Evolutionary conservation across 2,329 filamentous ascomycete genomes (phyloP).

Genomic region (Elsinoe arachidis): DNA sequence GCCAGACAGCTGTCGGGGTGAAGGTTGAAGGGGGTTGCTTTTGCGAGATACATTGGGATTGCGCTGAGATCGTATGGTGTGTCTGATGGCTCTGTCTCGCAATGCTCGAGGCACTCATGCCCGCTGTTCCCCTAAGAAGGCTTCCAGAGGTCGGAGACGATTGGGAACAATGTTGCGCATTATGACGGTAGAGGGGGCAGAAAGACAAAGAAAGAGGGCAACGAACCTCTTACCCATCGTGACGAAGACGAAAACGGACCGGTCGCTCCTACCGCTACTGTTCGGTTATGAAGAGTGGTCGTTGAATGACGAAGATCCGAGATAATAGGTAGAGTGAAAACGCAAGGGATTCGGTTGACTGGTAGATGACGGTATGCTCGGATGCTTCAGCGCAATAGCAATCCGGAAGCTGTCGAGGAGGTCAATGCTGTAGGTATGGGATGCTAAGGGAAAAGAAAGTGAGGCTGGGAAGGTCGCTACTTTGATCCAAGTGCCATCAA

Average conservation of each 20-base stretch:
- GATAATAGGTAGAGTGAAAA: not conserved
- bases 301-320: constrained; percentile 2
- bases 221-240: constrained; percentile 13
- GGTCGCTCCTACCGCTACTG: not conserved
- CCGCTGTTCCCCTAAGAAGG: not conserved
- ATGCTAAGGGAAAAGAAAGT: not conserved
- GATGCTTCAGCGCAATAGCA: not conserved
- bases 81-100: not conserved
- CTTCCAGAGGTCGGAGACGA: not conserved
- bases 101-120: not conserved
- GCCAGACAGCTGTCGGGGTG: not conserved
- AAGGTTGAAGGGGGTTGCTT: not conserved
- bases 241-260: constrained; percentile 1
- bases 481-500: not conserved
- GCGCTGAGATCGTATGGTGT: not conserved
- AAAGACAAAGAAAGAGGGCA: constrained; percentile 8
- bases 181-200: not conserved
- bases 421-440: not conserved
- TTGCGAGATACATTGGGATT: not conserved
- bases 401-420: not conserved
- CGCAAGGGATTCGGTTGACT: not conserved
- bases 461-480: not conserved
- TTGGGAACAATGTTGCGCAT: not conserved
- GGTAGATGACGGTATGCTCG: not conserved
- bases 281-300: not conserved